Percentiles rank a stretch among this genome's conserved stretches.
Conservation (phyloP, 257 asterid genomes). For the Verbascum thapsus region DNA sequence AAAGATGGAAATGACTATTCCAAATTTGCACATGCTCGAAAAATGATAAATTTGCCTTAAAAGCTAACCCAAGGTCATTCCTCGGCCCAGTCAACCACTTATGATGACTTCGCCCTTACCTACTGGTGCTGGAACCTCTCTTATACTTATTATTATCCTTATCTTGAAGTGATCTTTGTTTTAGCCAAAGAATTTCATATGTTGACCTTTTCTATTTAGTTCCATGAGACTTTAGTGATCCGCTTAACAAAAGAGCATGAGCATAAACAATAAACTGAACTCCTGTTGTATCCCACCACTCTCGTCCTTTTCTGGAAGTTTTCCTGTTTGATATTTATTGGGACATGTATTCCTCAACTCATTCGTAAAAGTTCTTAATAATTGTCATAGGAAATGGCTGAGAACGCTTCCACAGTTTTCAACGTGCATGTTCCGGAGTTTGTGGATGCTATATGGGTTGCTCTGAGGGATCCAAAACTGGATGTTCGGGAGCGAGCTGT, state of each 20-base stretch:
- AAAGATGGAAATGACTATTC: no score
- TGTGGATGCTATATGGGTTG: conserved; percentile 99
- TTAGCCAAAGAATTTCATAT: neutral
- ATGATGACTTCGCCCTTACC: no score
- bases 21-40: no score
- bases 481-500: conserved; percentile 94
- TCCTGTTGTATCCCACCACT: neutral
- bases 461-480: conserved; percentile 86
- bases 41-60: no score
- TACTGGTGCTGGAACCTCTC: no score
- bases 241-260: neutral
- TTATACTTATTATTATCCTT: no score
- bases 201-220: neutral
- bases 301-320: conserved; percentile 17
- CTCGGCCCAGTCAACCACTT: no score
- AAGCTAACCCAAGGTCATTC: no score
- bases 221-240: neutral
- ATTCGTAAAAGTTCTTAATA: conserved; percentile 23
- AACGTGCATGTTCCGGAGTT: conserved; percentile 95
- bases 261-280: conserved; percentile 11
- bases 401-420: conserved; percentile 98
- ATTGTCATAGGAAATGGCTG: conserved; percentile 91
- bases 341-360: conserved; percentile 18
- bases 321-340: conserved; percentile 19
- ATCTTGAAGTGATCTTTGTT: neutral